Conservation (phyloP, 106 monocot genomes). For the Dendrobium huoshanense region DNA sequence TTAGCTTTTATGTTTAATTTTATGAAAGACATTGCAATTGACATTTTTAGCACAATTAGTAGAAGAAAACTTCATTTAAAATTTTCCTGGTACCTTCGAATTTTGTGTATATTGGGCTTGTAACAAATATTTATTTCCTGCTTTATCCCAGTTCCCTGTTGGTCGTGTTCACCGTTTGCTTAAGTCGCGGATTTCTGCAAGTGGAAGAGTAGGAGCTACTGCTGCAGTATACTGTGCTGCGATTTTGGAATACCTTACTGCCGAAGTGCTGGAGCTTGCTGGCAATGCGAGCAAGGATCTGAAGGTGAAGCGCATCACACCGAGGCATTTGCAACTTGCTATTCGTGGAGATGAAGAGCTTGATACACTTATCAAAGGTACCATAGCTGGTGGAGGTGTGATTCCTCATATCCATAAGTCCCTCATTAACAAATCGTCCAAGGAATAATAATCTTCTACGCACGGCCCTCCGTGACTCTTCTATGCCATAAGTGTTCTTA, state of each 20-base stretch:
- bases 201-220: constrained; percentile 30
- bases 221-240: constrained; percentile 39
- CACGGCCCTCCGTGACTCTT: too few relatives aligned
- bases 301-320: constrained; percentile 37
- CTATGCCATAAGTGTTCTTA: too few relatives aligned
- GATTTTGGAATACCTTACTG: constrained; percentile 32
- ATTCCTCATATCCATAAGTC: constrained; percentile 40
- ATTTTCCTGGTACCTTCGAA: not conserved
- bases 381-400: constrained; percentile 34
- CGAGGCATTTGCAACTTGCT: constrained; percentile 34
- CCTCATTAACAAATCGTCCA: constrained; percentile 40
- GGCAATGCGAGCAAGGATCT: constrained; percentile 40
- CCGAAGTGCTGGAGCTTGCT: constrained; percentile 30
- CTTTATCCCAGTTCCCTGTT: constrained; percentile 21
- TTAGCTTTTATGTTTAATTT: not conserved
- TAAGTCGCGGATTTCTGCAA: constrained; percentile 25
- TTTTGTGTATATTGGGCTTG: too few relatives aligned
- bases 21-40: not conserved
- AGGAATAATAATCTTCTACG: not conserved
- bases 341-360: constrained; percentile 35
- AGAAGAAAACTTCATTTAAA: not conserved
- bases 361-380: constrained; percentile 32
- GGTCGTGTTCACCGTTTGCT: constrained; percentile 36
- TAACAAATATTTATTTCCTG: not conserved
- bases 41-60: not conserved